phyloP scores from a whole-genome alignment of 2,329 filamentous ascomycete species.

The Arthrinium phaeospermum region DNA sequence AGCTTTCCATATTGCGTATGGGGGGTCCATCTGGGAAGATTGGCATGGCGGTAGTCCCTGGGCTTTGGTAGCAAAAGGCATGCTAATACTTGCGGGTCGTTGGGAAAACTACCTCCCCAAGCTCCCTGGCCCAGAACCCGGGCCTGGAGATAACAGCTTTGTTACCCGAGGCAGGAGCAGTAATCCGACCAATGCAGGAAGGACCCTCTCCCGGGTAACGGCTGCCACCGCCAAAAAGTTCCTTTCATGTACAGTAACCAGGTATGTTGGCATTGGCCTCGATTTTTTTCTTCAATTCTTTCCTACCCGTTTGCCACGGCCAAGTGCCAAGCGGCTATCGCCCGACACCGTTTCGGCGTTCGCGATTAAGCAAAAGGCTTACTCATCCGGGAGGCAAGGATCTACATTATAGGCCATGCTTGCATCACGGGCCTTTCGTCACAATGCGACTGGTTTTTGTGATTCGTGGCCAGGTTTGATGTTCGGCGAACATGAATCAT shows the following conservation, averaged over 20 bases:
- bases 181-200: neutral
- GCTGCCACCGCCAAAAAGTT: conserved; percentile 2
- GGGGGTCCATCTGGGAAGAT: conserved; percentile 3
- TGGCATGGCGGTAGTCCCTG: conserved; percentile 1
- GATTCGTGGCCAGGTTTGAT: neutral
- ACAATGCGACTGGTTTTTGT: neutral
- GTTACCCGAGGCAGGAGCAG: conserved; percentile 2
- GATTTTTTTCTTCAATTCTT: neutral
- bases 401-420: neutral
- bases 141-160: neutral
- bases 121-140: neutral
- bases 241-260: neutral
- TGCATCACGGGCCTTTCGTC: neutral
- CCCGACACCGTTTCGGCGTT: neutral
- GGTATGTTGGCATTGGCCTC: neutral
- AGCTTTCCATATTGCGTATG: conserved; percentile 3
- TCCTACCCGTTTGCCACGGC: neutral
- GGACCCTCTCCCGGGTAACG: neutral
- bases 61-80: neutral
- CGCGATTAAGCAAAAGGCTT: conserved; percentile 6
- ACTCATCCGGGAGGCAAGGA: neutral
- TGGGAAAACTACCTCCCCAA: neutral
- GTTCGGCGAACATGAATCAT: neutral
- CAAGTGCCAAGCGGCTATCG: neutral
- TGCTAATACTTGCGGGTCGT: conserved; percentile 15